Evolutionary conservation across 1,284 basidiomycete species (phyloP).

Genomic region (Ceratobasidium sp.): DNA sequence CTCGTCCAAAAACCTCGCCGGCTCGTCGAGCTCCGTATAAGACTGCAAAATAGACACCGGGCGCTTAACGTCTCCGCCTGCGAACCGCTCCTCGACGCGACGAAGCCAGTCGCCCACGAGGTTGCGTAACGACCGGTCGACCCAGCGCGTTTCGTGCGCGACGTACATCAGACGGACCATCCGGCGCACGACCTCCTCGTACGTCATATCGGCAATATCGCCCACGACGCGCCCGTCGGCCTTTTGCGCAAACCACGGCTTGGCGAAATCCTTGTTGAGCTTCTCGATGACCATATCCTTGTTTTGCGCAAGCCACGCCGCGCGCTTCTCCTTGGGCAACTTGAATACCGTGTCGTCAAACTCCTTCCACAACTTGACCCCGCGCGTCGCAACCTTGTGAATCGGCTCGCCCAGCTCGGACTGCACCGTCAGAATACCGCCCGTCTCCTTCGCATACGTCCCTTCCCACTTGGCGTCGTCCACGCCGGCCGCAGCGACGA

Average conservation of each 20-base stretch:
- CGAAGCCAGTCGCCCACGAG: slow-evolving; percentile 97
- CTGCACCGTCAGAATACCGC: slow-evolving; percentile 95
- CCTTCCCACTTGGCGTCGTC: slow-evolving; percentile 93
- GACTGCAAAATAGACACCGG: slow-evolving; percentile 93
- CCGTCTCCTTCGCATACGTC: slow-evolving; percentile 93
- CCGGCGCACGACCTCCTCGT: slow-evolving; percentile 93
- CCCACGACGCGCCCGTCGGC: slow-evolving; percentile 86
- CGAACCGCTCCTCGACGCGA: slow-evolving; percentile 96
- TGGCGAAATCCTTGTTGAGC: slow-evolving; percentile 95
- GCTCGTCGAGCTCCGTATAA: slow-evolving; percentile 86
- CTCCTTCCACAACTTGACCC: slow-evolving; percentile 97
- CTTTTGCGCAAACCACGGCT: slow-evolving; percentile 97
- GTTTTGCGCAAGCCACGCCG: slow-evolving; percentile 86
- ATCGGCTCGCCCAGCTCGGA: slow-evolving; percentile 99
- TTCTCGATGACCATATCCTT: slow-evolving; percentile 91
- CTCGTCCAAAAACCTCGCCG: slow-evolving; percentile 75
- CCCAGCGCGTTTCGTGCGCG: slow-evolving; percentile 90
- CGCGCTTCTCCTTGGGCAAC: slow-evolving; percentile 93
- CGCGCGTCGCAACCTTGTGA: slow-evolving; percentile 98
- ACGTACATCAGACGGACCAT: slow-evolving; percentile 96
- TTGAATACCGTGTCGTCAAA: slow-evolving; percentile 97
- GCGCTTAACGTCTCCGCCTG: slow-evolving; percentile 82
- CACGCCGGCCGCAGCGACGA: slow-evolving; percentile 94
- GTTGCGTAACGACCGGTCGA: slow-evolving; percentile 93
- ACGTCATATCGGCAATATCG: slow-evolving; percentile 96